phyloP scores from a whole-genome alignment of 768 basidiomycete genomes.

The Fomitopsis pulvina region DNA sequence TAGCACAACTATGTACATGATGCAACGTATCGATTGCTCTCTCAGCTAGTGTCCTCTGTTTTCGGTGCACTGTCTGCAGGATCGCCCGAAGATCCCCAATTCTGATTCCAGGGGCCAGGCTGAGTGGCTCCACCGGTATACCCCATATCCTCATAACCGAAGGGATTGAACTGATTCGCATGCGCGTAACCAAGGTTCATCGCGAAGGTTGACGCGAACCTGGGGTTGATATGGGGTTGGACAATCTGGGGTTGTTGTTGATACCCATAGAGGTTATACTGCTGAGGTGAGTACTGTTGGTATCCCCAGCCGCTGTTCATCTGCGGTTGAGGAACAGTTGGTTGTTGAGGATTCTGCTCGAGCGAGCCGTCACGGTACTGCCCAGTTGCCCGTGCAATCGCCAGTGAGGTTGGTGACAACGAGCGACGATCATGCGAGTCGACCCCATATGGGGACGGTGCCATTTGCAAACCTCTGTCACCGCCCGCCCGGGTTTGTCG shows the following conservation, averaged over 20 bases:
- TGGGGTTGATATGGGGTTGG: constrained; percentile 83
- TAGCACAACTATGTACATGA: no score
- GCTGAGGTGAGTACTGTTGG: constrained; percentile 13
- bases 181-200: constrained; percentile 29
- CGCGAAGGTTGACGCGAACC: constrained; percentile 65
- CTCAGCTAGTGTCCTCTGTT: not conserved
- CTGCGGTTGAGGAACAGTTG: not conserved
- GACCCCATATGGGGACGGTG: constrained; percentile 18
- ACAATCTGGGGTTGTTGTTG: constrained; percentile 29
- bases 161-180: constrained; percentile 7
- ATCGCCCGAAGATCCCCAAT: not conserved
- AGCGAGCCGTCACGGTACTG: constrained; percentile 27
- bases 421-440: constrained; percentile 24
- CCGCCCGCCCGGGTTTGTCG: constrained; percentile 9
- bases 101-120: constrained; percentile 2
- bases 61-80: not conserved
- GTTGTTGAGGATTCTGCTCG: constrained; percentile 4
- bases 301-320: constrained; percentile 11
- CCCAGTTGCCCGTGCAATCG: constrained; percentile 39
- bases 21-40: not conserved
- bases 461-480: constrained; percentile 26
- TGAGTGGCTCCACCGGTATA: constrained; percentile 5
- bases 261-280: constrained; percentile 8
- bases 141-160: constrained; percentile 5
- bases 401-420: constrained; percentile 39